Evolutionary conservation across 148 eudicot genomes (phyloP).

Genomic region (Rheum nobile): DNA sequence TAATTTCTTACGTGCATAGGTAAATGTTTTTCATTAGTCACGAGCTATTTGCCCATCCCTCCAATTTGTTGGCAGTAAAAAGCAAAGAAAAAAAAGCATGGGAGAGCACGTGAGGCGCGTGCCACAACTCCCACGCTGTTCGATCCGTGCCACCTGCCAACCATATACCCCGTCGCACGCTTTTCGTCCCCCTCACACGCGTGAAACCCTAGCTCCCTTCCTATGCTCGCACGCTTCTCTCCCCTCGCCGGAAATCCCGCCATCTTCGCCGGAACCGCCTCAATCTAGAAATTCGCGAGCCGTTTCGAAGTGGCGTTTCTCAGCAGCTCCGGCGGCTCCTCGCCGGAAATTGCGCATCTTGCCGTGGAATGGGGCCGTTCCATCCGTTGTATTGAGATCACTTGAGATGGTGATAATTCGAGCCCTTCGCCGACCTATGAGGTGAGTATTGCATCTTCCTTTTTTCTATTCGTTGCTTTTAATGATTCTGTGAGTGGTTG

Average conservation of each 20-base stretch:
- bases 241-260: slow-evolving; percentile 17
- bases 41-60: too few relatives aligned
- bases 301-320: not conserved
- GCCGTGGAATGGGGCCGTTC: not conserved
- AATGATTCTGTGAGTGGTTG: not conserved
- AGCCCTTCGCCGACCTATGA: not conserved
- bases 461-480: not conserved
- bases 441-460: not conserved
- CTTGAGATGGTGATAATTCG: not conserved
- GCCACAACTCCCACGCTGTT: not conserved
- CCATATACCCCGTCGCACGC: slow-evolving; percentile 11
- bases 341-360: not conserved
- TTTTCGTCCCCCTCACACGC: slow-evolving; percentile 31
- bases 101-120: not conserved
- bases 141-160: slow-evolving; percentile 19
- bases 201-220: slow-evolving; percentile 31
- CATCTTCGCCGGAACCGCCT: slow-evolving; percentile 18
- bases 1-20: too few relatives aligned
- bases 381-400: not conserved
- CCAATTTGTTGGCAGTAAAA: too few relatives aligned
- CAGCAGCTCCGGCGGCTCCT: not conserved
- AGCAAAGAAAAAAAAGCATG: not conserved
- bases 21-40: too few relatives aligned
- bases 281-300: not conserved
- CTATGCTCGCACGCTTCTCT: slow-evolving; percentile 39